Evolutionary conservation across 1,284 basidiomycete species (phyloP).

Genomic region (Trichosporon faecale): DNA sequence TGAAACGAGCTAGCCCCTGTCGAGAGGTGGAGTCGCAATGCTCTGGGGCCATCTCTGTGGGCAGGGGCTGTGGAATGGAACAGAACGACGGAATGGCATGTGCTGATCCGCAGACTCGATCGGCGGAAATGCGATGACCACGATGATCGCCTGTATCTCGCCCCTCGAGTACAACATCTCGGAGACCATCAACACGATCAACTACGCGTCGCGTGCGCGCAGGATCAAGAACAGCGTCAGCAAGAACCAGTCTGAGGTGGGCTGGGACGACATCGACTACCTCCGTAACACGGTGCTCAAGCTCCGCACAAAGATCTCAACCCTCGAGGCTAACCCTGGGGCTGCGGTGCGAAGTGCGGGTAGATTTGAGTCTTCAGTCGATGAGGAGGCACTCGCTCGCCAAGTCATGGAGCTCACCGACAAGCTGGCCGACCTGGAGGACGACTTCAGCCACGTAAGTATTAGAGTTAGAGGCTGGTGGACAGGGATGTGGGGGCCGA

Average conservation of each 20-base stretch:
- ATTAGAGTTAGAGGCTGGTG: not conserved
- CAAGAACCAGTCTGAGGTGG: constrained; percentile 90
- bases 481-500: not conserved
- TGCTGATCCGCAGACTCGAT: constrained; percentile 65
- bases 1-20: not conserved
- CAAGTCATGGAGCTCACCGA: constrained; percentile 22
- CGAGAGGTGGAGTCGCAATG: not conserved
- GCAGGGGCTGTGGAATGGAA: not conserved
- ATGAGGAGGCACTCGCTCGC: constrained; percentile 74
- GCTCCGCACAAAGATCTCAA: constrained; percentile 65
- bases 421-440: constrained; percentile 39
- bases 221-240: constrained; percentile 96
- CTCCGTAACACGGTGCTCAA: constrained; percentile 79
- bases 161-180: constrained; percentile 86
- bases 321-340: constrained; percentile 58
- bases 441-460: constrained; percentile 48
- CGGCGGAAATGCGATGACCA: constrained; percentile 95
- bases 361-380: constrained; percentile 18
- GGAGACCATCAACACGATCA: constrained; percentile 95
- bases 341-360: constrained; percentile 32
- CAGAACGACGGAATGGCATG: not conserved
- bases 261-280: constrained; percentile 98
- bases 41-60: not conserved
- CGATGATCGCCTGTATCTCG: constrained; percentile 98
- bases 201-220: constrained; percentile 94